Percentiles rank a stretch among this genome's conserved stretches.
Evolutionary conservation across 2,329 filamentous ascomycete genomes (phyloP).

Genomic region (Trichoderma citrinoviride): DNA sequence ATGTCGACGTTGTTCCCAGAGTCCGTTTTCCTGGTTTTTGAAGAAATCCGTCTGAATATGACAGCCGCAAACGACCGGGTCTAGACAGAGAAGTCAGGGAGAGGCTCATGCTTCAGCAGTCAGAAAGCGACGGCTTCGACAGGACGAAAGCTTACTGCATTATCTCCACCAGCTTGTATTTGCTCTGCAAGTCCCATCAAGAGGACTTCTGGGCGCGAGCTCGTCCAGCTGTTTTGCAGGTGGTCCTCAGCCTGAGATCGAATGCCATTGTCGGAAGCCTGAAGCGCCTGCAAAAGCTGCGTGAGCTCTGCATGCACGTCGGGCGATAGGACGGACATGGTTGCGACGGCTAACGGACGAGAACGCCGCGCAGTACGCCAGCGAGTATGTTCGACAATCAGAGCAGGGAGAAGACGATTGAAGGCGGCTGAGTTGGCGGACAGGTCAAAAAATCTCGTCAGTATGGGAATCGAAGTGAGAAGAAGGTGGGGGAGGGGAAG

Average conservation of each 20-base stretch:
- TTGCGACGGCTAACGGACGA: slow-evolving; percentile 28
- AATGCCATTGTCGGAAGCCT: slow-evolving; percentile 83
- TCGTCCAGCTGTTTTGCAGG: slow-evolving; percentile 86
- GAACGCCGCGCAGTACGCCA: slow-evolving; percentile 27
- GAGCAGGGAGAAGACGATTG: slow-evolving; percentile 13
- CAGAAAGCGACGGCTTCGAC: not conserved
- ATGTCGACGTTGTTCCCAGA: slow-evolving; percentile 74
- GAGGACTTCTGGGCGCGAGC: slow-evolving; percentile 75
- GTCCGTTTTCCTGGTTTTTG: slow-evolving; percentile 76
- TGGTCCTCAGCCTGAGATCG: slow-evolving; percentile 87
- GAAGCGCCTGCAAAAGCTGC: slow-evolving; percentile 83
- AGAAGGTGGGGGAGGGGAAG: slow-evolving; percentile 31
- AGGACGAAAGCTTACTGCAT: slow-evolving; percentile 53
- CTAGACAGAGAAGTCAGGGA: slow-evolving; percentile 36
- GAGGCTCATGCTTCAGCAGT: not conserved
- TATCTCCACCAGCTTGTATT: slow-evolving; percentile 72
- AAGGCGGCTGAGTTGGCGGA: slow-evolving; percentile 15
- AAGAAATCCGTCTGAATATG: slow-evolving; percentile 89
- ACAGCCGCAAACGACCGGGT: slow-evolving; percentile 88
- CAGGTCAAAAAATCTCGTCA: slow-evolving; percentile 19
- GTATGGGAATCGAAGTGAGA: slow-evolving; percentile 20
- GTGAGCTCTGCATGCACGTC: slow-evolving; percentile 82
- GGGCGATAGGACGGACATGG: slow-evolving; percentile 77
- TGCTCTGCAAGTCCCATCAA: slow-evolving; percentile 95
- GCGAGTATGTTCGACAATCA: slow-evolving; percentile 19